These are phyloP conservation scores for Zostera marina DNA, from an alignment of 116 monocot species.

Conservation along the genomic window DNA sequence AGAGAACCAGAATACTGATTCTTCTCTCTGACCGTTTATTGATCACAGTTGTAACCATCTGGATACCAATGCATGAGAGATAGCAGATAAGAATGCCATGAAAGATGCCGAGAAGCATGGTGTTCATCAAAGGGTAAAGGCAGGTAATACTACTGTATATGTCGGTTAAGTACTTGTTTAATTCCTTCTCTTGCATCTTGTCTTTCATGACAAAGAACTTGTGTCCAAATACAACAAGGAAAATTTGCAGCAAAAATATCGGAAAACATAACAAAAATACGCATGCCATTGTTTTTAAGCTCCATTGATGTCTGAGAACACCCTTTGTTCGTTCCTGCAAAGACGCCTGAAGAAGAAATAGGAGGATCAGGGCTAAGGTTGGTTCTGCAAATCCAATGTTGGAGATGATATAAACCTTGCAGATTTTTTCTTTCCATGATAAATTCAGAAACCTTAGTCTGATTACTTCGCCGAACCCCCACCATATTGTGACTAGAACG, in stretches of 20 bases:
- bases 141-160: conserved; percentile 21
- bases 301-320: conserved; percentile 46
- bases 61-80: conserved; percentile 33
- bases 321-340: conserved; percentile 46
- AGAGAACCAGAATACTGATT: conserved; percentile 36
- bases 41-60: conserved; percentile 46
- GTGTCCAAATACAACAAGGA: conserved; percentile 36
- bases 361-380: conserved; percentile 41
- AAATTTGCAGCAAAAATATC: conserved; percentile 32
- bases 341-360: conserved; percentile 61
- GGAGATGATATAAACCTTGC: conserved; percentile 70
- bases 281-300: conserved; percentile 24
- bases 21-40: conserved; percentile 58
- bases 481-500: conserved; percentile 56
- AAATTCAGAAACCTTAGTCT: conserved; percentile 37
- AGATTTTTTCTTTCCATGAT: conserved; percentile 38
- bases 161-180: conserved; percentile 16
- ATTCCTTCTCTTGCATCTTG: conserved; percentile 6
- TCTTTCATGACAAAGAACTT: conserved; percentile 8
- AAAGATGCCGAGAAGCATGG: conserved; percentile 43
- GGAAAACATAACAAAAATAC: conserved; percentile 41
- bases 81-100: conserved; percentile 33
- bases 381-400: conserved; percentile 91
- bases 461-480: conserved; percentile 49
- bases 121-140: conserved; percentile 66